These are phyloP conservation scores for Coemansia pectinata DNA, from an alignment of 192 early-diverging fungal species.

Conservation along the genomic window DNA sequence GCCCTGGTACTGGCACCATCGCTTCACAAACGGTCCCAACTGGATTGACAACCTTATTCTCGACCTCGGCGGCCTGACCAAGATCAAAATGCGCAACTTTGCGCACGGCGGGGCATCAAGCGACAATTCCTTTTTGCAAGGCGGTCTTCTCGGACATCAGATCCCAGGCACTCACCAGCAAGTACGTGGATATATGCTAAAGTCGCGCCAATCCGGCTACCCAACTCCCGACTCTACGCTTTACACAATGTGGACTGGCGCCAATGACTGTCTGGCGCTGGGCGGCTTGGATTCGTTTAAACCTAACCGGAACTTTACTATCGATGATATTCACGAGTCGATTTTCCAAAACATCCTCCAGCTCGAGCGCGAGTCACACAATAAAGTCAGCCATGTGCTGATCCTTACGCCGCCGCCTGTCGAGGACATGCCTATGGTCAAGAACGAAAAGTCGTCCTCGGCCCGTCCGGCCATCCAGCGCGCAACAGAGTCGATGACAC, in stretches of 20 bases:
- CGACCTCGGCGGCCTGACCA: constrained; percentile 46
- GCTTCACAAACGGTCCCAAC: constrained; percentile 55
- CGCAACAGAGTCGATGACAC: constrained; percentile 14
- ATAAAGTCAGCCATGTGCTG: constrained; percentile 31
- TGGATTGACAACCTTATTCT: constrained; percentile 53
- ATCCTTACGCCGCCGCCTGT: constrained; percentile 48
- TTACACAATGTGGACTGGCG: constrained; percentile 53
- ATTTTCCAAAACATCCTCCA: constrained; percentile 46
- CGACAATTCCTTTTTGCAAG: constrained; percentile 35
- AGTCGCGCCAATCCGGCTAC: constrained; percentile 41
- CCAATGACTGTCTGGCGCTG: constrained; percentile 42
- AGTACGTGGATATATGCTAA: constrained; percentile 49
- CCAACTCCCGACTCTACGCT: constrained; percentile 37
- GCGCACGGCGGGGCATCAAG: constrained; percentile 48
- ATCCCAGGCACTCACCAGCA: constrained; percentile 48
- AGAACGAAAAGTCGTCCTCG: constrained; percentile 13
- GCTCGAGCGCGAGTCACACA: constrained; percentile 55
- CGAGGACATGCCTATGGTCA: constrained; percentile 50
- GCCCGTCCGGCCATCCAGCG: constrained; percentile 16
- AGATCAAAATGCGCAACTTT: constrained; percentile 56
- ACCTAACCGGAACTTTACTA: constrained; percentile 8
- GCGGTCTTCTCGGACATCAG: constrained; percentile 35
- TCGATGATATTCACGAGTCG: constrained; percentile 30
- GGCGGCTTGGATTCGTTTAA: constrained; percentile 18
- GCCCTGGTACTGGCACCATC: constrained; percentile 53